phyloP scores from a whole-genome alignment of 345 rosid genomes.

The Populus simonii region DNA sequence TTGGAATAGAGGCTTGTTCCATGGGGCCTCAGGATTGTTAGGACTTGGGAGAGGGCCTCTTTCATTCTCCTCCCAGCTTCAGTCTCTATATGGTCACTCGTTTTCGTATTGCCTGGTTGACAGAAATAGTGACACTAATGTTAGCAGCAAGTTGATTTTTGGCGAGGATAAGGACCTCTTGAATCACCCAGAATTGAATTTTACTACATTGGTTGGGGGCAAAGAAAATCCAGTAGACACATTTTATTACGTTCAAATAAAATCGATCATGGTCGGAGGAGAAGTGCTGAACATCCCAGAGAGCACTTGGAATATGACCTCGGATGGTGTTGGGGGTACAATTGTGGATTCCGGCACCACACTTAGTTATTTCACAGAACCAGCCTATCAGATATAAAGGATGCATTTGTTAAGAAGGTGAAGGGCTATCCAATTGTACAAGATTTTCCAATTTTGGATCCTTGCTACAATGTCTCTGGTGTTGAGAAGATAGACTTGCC shows the following conservation, averaged over 20 bases:
- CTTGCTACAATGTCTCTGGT: slow-evolving; percentile 88
- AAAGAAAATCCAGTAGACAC: slow-evolving; percentile 59
- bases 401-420: slow-evolving; percentile 57
- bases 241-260: slow-evolving; percentile 71
- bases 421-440: slow-evolving; percentile 51
- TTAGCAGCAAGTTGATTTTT: slow-evolving; percentile 80
- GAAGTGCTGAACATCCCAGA: slow-evolving; percentile 60
- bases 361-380: slow-evolving; percentile 64
- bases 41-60: slow-evolving; percentile 91
- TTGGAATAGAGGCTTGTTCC: slow-evolving; percentile 81
- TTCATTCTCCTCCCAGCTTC: slow-evolving; percentile 83
- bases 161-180: slow-evolving; percentile 67
- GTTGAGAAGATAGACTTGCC: slow-evolving; percentile 57
- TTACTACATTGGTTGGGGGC: slow-evolving; percentile 60
- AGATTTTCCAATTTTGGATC: slow-evolving; percentile 60
- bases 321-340: slow-evolving; percentile 71
- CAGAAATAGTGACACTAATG: slow-evolving; percentile 56
- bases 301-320: slow-evolving; percentile 61
- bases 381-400: slow-evolving; percentile 56
- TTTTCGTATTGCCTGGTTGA: slow-evolving; percentile 89
- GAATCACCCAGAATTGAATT: slow-evolving; percentile 55
- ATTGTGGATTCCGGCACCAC: slow-evolving; percentile 86
- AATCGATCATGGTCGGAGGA: slow-evolving; percentile 63
- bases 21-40: slow-evolving; percentile 79
- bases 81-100: slow-evolving; percentile 68